These are phyloP conservation scores for Zostera marina DNA, from an alignment of 116 monocot genomes.

Conservation along the genomic window DNA sequence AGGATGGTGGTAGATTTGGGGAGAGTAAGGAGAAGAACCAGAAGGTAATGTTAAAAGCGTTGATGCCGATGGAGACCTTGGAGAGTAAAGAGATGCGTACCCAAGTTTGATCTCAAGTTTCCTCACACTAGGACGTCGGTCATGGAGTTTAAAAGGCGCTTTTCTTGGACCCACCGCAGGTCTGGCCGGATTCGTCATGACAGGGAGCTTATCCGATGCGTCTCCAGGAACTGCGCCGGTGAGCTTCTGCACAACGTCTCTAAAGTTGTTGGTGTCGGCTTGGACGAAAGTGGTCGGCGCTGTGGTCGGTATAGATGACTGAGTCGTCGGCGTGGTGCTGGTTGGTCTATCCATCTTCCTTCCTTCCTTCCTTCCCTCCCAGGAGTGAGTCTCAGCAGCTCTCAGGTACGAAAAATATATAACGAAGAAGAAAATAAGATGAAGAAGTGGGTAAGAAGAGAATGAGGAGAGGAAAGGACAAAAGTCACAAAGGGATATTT, in stretches of 20 bases:
- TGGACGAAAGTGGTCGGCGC: constrained; percentile 39
- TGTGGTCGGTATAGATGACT: not conserved
- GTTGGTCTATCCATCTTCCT: constrained; percentile 5
- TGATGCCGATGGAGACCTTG: constrained; percentile 9
- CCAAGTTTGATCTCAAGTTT: constrained; percentile 36
- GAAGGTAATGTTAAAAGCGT: not conserved
- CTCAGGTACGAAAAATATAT: not conserved
- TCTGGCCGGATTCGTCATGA: not conserved
- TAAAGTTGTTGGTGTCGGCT: constrained; percentile 29
- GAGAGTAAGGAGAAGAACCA: not conserved
- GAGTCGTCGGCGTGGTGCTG: not conserved
- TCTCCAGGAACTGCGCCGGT: constrained; percentile 21
- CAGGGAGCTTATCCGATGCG: constrained; percentile 8
- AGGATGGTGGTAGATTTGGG: constrained; percentile 3
- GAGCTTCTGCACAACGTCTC: constrained; percentile 38
- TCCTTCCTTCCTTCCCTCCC: no score
- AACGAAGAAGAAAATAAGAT: not conserved
- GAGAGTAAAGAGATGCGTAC: constrained; percentile 14
- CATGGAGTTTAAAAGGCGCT: constrained; percentile 37
- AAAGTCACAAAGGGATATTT: not conserved
- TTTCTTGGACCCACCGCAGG: constrained; percentile 16
- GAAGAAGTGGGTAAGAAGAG: not conserved
- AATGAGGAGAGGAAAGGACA: not conserved
- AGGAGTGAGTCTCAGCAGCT: no score
- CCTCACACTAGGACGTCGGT: constrained; percentile 21